Percentiles rank a stretch among this genome's conserved stretches.
Evolutionary conservation across 768 basidiomycete genomes (phyloP).

Genomic region (Xerocomellus chrysenteron): DNA sequence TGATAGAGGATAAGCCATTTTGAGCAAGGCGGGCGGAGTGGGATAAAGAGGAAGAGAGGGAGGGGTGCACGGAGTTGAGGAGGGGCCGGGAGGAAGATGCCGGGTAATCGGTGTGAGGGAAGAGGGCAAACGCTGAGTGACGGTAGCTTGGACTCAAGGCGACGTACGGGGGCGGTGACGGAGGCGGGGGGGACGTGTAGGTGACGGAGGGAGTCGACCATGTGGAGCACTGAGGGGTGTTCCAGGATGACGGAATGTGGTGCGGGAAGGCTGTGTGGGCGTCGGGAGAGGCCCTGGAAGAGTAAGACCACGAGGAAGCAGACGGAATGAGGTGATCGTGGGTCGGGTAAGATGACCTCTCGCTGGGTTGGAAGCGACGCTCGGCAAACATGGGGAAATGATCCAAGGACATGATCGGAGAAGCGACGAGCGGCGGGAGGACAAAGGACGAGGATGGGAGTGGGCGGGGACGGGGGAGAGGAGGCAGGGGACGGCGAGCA

Average conservation of each 20-base stretch:
- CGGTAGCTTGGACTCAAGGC: conserved; percentile 22
- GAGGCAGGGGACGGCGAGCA: conserved; percentile 12
- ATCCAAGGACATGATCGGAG: conserved; percentile 31
- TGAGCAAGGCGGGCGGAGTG: conserved; percentile 15
- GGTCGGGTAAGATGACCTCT: conserved; percentile 22
- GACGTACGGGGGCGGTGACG: conserved; percentile 26
- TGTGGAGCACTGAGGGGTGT: conserved; percentile 10
- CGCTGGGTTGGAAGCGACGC: conserved; percentile 31
- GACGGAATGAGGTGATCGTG: conserved; percentile 25
- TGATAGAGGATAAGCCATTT: conserved; percentile 15
- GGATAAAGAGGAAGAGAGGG: conserved; percentile 21
- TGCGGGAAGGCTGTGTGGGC: conserved; percentile 10
- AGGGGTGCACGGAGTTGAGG: conserved; percentile 11
- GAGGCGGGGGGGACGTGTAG: conserved; percentile 22
- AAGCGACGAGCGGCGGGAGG: no score
- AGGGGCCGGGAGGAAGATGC: conserved; percentile 20
- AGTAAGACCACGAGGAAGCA: conserved; percentile 27
- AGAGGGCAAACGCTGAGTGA: conserved; percentile 21
- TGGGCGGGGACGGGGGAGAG: conserved; percentile 10
- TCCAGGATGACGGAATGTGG: conserved; percentile 23
- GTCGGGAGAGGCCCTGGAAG: conserved; percentile 24
- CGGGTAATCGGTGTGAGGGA: conserved; percentile 23
- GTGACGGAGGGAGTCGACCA: conserved; percentile 18
- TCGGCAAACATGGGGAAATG: conserved; percentile 33
- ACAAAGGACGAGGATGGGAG: neutral